Conservation (phyloP, 352 stramenopile species). For the Phytophthora syringae region DNA sequence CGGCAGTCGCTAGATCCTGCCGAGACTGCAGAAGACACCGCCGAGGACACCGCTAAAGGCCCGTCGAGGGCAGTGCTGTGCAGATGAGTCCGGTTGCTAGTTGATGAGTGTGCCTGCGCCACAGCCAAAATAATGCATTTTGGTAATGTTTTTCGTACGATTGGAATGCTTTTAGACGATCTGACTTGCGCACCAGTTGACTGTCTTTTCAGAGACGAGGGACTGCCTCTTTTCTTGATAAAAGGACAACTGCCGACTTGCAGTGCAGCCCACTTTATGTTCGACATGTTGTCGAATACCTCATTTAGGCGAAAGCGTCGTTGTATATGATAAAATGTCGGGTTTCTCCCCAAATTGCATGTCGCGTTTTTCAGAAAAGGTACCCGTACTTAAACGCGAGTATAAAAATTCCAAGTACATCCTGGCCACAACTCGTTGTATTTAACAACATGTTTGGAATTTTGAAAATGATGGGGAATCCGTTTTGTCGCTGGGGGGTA, state of each 20-base stretch:
- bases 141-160: too few species aligned
- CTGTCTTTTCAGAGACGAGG: neutral
- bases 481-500: neutral
- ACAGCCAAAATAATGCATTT: too few species aligned
- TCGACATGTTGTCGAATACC: neutral
- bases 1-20: too few species aligned
- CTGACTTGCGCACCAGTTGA: neutral
- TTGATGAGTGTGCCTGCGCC: too few species aligned
- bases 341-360: neutral
- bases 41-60: too few species aligned
- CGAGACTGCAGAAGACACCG: too few species aligned
- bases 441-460: neutral
- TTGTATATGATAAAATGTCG: neutral
- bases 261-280: neutral
- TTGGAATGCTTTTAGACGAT: neutral
- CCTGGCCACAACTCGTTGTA: neutral
- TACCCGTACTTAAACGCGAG: slow-evolving; percentile 1
- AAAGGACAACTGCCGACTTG: neutral
- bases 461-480: neutral
- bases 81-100: too few species aligned
- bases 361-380: slow-evolving; percentile 5
- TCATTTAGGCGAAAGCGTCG: neutral
- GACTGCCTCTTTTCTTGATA: neutral
- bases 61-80: too few species aligned
- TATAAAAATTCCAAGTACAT: neutral